Conservation (phyloP, 2,329 filamentous ascomycete species). For the Pezizomycotina sp. region DNA sequence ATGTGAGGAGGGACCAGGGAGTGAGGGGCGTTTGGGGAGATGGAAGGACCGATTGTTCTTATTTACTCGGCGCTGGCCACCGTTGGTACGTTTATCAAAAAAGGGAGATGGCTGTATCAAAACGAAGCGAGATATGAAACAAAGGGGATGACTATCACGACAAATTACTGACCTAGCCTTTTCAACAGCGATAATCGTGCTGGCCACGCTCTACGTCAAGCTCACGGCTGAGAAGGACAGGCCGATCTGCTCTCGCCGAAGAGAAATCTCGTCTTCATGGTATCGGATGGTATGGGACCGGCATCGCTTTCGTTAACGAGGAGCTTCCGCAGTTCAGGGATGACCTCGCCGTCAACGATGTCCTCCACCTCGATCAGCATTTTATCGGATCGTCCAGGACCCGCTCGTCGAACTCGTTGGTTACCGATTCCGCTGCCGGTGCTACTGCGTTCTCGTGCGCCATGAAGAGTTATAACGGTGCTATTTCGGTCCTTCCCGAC, state of each 20-base stretch:
- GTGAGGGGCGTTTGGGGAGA: slow-evolving; percentile 8
- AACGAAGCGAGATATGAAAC: slow-evolving; percentile 5
- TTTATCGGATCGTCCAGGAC: slow-evolving; percentile 83
- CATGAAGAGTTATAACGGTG: slow-evolving; percentile 88
- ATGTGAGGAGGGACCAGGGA: slow-evolving; percentile 14
- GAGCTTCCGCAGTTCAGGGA: slow-evolving; percentile 63
- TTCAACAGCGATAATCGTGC: slow-evolving; percentile 20
- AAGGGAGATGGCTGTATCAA: background rate
- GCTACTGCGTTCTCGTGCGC: slow-evolving; percentile 92
- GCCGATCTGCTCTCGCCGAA: slow-evolving; percentile 41
- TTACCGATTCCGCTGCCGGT: slow-evolving; percentile 93
- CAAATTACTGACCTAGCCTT: slow-evolving; percentile 27
- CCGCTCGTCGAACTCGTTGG: slow-evolving; percentile 62
- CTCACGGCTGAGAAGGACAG: slow-evolving; percentile 25
- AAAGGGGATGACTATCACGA: slow-evolving; percentile 27
- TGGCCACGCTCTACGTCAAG: slow-evolving; percentile 22
- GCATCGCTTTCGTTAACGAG: slow-evolving; percentile 75
- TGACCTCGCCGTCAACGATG: slow-evolving; percentile 53
- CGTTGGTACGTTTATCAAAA: slow-evolving; percentile 19
- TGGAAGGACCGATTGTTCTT: slow-evolving; percentile 15
- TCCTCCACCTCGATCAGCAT: slow-evolving; percentile 67
- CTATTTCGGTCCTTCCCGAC: slow-evolving; percentile 77
- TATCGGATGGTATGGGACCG: slow-evolving; percentile 90
- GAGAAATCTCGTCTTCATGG: slow-evolving; percentile 95
- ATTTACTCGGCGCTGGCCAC: slow-evolving; percentile 23